These are phyloP conservation scores for Xylaria multiplex DNA, from an alignment of 2,329 filamentous ascomycete genomes.

Conservation along the genomic window DNA sequence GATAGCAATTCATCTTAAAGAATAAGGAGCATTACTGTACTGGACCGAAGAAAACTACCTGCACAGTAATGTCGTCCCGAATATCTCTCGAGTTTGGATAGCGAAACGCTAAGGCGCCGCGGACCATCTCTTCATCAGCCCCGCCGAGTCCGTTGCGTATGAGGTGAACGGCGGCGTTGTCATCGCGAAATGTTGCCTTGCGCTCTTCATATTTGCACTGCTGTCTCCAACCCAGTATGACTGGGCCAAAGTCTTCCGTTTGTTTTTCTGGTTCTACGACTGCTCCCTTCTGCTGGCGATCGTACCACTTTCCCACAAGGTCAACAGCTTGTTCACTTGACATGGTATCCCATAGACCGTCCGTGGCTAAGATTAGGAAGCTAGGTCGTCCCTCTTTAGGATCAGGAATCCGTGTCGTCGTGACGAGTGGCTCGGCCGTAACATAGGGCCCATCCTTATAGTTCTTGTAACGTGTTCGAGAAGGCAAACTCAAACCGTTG, in stretches of 20 bases:
- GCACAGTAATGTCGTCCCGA: constrained; percentile 83
- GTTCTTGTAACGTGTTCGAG: constrained; percentile 54
- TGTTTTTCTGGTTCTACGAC: constrained; percentile 21
- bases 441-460: constrained; percentile 71
- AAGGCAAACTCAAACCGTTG: constrained; percentile 55
- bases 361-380: constrained; percentile 73
- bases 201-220: constrained; percentile 55
- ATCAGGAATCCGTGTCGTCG: constrained; percentile 60
- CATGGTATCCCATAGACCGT: constrained; percentile 73
- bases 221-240: constrained; percentile 42
- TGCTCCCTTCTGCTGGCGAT: constrained; percentile 45
- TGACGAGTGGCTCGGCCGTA: constrained; percentile 73
- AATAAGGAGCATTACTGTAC: constrained; percentile 1
- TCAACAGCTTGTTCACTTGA: constrained; percentile 66
- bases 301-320: constrained; percentile 65
- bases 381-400: constrained; percentile 53
- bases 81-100: constrained; percentile 72
- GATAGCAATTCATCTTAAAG: neutral
- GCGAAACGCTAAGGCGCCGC: constrained; percentile 75
- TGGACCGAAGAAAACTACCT: constrained; percentile 82
- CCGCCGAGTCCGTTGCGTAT: constrained; percentile 84
- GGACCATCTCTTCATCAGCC: constrained; percentile 76
- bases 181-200: constrained; percentile 79
- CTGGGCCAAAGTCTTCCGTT: constrained; percentile 40
- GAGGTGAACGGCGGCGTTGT: constrained; percentile 83